Evolutionary conservation across 306 rosid species (phyloP).

Genomic region (Lagenaria siceraria): DNA sequence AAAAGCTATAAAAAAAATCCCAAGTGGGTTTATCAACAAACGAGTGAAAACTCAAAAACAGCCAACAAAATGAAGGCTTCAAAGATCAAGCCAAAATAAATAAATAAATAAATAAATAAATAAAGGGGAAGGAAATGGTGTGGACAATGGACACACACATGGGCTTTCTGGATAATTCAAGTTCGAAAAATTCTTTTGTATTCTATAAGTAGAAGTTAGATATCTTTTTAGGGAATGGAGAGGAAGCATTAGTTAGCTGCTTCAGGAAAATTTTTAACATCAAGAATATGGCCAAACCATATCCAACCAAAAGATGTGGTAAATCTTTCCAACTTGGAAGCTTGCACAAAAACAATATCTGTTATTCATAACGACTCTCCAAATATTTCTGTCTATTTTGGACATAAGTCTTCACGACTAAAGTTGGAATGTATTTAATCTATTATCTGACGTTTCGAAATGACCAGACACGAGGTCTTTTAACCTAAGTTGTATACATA

Average conservation of each 20-base stretch:
- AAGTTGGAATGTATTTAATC: too few relatives aligned
- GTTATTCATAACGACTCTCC: too few relatives aligned
- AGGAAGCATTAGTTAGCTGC: not conserved
- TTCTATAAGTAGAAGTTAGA: not conserved
- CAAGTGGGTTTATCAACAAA: not conserved
- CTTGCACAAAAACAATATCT: not conserved
- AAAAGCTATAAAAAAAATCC: slow-evolving; percentile 2
- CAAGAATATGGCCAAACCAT: not conserved
- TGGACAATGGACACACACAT: not conserved
- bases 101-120: too few relatives aligned
- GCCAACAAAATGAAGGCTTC: not conserved
- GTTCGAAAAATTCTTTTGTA: not conserved
- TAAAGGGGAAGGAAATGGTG: not conserved
- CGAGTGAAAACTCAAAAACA: not conserved
- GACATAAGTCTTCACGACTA: too few relatives aligned
- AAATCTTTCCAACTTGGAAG: not conserved
- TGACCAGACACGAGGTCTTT: too few relatives aligned
- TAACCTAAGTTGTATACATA: too few relatives aligned
- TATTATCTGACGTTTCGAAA: too few relatives aligned
- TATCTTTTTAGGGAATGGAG: not conserved
- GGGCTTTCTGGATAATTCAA: not conserved
- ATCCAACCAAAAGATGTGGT: not conserved
- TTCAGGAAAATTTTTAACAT: not conserved
- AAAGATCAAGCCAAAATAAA: not conserved
- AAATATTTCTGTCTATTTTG: too few relatives aligned